Percentiles rank a stretch among this genome's conserved stretches.
These are phyloP conservation scores for Asparagopsis taxiformis DNA, from an alignment of 31 red algal species.

Conservation along the genomic window DNA sequence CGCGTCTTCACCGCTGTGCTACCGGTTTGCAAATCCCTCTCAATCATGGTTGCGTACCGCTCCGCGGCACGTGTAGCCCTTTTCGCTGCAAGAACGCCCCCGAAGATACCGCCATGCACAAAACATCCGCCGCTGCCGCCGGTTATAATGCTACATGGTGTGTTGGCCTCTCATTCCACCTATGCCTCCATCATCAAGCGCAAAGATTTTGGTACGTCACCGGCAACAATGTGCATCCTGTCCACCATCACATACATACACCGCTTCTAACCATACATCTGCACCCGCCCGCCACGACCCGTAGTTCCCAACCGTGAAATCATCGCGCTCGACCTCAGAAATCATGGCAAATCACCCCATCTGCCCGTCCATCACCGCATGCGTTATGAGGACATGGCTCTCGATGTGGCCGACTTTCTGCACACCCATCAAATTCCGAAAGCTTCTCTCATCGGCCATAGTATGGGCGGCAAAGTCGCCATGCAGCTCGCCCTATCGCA, in stretches of 20 bases:
- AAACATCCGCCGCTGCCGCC: constrained; percentile 41
- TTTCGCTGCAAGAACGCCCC: not conserved
- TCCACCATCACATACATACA: not conserved
- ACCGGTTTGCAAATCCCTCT: no score
- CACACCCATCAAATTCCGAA: constrained; percentile 35
- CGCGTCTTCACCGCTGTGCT: no score
- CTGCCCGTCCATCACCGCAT: constrained; percentile 19
- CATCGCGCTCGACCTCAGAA: constrained; percentile 86
- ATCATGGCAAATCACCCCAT: constrained; percentile 91
- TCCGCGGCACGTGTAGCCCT: constrained; percentile 4
- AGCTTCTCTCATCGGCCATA: constrained; percentile 78
- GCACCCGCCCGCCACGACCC: not conserved
- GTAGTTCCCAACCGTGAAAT: constrained; percentile 63
- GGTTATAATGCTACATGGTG: constrained; percentile 84
- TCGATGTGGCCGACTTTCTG: constrained; percentile 75
- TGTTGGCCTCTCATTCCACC: constrained; percentile 79
- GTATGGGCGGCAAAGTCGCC: constrained; percentile 90
- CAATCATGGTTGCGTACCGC: not conserved
- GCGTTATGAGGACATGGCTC: constrained; percentile 69
- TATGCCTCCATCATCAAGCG: constrained; percentile 83
- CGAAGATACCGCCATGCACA: not conserved
- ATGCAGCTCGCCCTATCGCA: constrained; percentile 78
- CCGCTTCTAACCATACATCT: not conserved
- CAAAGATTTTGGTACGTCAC: constrained; percentile 85
- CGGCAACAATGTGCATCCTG: no score